Evolutionary conservation across 257 asterid genomes (phyloP).

Genomic region (Primulina eburnea): DNA sequence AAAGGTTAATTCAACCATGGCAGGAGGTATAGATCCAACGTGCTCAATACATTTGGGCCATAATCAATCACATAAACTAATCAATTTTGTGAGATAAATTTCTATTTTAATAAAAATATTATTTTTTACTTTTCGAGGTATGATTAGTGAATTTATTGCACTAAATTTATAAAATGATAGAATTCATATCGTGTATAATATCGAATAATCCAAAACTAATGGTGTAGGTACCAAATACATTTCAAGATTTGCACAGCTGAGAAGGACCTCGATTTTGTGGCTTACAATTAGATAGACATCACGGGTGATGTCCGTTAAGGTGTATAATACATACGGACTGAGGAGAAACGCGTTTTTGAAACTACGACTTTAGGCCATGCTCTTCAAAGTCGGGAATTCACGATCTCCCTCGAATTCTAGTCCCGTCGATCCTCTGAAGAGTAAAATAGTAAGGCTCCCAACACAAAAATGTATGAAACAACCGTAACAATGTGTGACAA

Average conservation of each 20-base stretch:
- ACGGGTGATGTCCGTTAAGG: background rate
- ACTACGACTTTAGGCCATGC: background rate
- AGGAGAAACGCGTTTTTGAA: background rate
- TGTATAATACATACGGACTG: no score
- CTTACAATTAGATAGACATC: background rate
- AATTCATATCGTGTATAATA: background rate
- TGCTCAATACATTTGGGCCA: no score
- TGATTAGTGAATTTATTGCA: no score
- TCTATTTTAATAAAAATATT: no score
- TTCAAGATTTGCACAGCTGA: background rate
- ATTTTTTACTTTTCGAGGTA: no score
- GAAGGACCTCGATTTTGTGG: background rate
- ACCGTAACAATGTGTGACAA: constrained; percentile 82
- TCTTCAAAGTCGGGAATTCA: constrained; percentile 28
- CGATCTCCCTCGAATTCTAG: constrained; percentile 18
- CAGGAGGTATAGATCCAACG: no score
- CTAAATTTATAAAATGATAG: no score
- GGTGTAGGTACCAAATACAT: background rate
- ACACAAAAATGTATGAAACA: constrained; percentile 71
- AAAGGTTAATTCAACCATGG: no score
- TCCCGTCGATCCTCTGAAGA: constrained; percentile 58
- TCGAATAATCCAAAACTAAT: background rate
- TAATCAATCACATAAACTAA: no score
- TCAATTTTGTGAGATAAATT: no score
- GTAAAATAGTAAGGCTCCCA: constrained; percentile 73